These are phyloP conservation scores for Penicillium verhagenii DNA, from an alignment of 495 filamentous ascomycete genomes.

Conservation along the genomic window DNA sequence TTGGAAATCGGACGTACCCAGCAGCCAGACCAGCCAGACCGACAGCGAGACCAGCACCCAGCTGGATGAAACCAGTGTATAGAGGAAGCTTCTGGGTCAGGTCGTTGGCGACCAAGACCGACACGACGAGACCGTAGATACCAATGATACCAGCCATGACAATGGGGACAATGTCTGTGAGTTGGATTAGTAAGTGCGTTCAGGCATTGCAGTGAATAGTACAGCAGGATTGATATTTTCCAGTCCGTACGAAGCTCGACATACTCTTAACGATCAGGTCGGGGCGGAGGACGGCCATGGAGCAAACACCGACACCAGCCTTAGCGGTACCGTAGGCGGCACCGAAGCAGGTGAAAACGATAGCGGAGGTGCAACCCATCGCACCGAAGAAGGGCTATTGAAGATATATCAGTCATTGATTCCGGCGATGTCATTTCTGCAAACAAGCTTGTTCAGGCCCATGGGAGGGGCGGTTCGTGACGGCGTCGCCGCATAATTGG, in stretches of 20 bases:
- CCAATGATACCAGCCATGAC: constrained; percentile 99
- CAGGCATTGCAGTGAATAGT: neutral
- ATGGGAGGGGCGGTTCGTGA: constrained; percentile 17
- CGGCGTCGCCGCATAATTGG: constrained; percentile 12
- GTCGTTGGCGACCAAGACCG: constrained; percentile 92
- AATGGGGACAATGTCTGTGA: constrained; percentile 93
- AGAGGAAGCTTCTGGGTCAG: constrained; percentile 79
- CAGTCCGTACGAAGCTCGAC: constrained; percentile 29
- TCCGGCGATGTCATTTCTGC: constrained; percentile 4
- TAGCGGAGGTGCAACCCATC: constrained; percentile 97
- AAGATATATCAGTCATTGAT: constrained; percentile 29
- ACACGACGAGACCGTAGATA: constrained; percentile 99
- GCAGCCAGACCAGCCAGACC: constrained; percentile 96
- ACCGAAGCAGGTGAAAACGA: constrained; percentile 98
- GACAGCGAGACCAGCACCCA: constrained; percentile 94
- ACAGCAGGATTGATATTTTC: neutral
- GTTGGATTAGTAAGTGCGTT: constrained; percentile 16
- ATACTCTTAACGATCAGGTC: constrained; percentile 99
- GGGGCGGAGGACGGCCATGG: constrained; percentile 96
- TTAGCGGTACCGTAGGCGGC: constrained; percentile 99
- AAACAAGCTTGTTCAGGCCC: constrained; percentile 4
- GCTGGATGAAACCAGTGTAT: constrained; percentile 94
- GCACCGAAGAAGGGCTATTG: constrained; percentile 96
- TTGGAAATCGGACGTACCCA: constrained; percentile 53
- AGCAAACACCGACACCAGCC: constrained; percentile 96